Base-by-base conservation (phyloP, 495 filamentous ascomycete species). In the Diplogelasinospora grovesii region DNA sequence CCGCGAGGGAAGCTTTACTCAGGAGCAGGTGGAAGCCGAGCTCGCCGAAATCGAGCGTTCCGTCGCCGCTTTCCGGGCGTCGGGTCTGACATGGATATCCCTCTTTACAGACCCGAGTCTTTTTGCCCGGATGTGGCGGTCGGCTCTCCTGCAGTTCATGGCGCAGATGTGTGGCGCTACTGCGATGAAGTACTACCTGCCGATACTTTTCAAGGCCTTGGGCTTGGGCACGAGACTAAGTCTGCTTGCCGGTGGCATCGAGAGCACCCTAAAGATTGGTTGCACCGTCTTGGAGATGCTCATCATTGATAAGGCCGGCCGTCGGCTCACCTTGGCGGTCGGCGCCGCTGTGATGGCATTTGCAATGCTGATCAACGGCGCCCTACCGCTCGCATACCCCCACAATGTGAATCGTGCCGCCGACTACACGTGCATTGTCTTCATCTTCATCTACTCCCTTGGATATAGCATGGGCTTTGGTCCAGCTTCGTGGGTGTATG, bases 381-480 rank as follows among this genome's bases (percentile, higher is more conserved):
- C 58, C 1, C 49, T 77, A 2, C 73, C 73, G 2, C 57, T 68
- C 8, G 55, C 59, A 0, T 79, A 74, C 36, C 73, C 74, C 1
- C 52, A 65, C 8, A 77, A 75, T 49, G 51, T 56, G 8, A 77
- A 73, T 49, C 53, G 52, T 6, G 55, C 49, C 3, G 60, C 75
- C 6, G 72, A 79, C 51, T 69, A 68, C 26, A 56, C 54, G 11
- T 75, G 75, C 47, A 62, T 77, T 30, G 62, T 73, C 11, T 77
- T 76, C 42, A 67, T 77, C 18, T 79, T 77, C 56, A 59, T 79
- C 41, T 79, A 73, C 54, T 64, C 72, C 2, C 59, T 77, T 16
- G 74, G 73, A 0, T 77, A 72, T 48, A 74, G 70, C 22, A 65
- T 77, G 54, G 70, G 74, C 0, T 77, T 77, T 45, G 75, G 75